These are phyloP conservation scores for Talaromyces sp. DNA, from an alignment of 2,329 filamentous ascomycete species.

Conservation along the genomic window DNA sequence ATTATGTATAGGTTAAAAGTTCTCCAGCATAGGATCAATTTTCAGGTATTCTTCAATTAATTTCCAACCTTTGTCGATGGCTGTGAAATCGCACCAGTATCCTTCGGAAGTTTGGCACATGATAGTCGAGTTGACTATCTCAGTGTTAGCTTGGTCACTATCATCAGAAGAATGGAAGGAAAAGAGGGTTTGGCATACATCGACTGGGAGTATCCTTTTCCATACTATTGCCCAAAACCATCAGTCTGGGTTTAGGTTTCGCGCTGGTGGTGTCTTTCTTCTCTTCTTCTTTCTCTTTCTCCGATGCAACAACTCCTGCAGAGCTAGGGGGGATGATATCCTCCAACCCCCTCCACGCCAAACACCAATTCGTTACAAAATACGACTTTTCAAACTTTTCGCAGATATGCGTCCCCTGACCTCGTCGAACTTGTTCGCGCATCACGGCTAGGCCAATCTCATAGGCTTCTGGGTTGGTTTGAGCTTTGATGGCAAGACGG, in stretches of 20 bases:
- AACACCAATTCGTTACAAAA: slow-evolving; percentile 3
- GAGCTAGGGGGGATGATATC: background rate
- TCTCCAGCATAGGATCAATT: background rate
- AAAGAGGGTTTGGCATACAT: background rate
- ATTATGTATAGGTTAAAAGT: background rate
- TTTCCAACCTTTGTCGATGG: background rate
- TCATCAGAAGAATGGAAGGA: too few species aligned
- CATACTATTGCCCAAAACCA: slow-evolving; percentile 6
- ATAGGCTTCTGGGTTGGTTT: background rate
- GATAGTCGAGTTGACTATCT: background rate
- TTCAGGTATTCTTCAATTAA: background rate
- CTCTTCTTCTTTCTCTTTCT: background rate
- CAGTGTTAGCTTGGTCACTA: too few species aligned
- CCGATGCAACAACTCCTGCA: background rate
- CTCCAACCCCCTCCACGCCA: slow-evolving; percentile 6
- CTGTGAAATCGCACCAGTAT: background rate
- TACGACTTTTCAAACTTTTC: slow-evolving; percentile 4
- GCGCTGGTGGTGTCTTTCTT: background rate
- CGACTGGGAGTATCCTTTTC: background rate
- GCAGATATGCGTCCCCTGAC: background rate
- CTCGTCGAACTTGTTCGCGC: background rate
- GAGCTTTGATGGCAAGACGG: background rate
- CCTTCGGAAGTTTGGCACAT: slow-evolving; percentile 5
- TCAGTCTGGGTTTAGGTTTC: background rate
- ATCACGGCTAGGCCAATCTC: background rate